Evolutionary conservation across 1,284 basidiomycete genomes (phyloP), one percentile per base, ranked within the genome.

Genomic region (Agroathelia rolfsii): DNA sequence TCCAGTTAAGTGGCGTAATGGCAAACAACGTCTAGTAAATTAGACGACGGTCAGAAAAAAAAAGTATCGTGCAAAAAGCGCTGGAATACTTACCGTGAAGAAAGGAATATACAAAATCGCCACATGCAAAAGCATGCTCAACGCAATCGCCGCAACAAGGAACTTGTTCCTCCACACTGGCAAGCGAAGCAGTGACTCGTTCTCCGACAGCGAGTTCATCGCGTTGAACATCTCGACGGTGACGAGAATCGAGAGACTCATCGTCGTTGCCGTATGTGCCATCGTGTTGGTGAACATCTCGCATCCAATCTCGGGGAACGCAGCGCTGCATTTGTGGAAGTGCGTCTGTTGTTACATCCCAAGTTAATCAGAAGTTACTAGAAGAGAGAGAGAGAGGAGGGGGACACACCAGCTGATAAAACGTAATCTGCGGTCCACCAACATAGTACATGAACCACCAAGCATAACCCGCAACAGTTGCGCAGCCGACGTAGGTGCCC

Each of bases 161-260:
- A 83, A 95, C 35, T 76, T 77, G 55, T 98, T 98, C 55, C 80
- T 82, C 90, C 93, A 95, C 11, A 95, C 59, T 2, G 94, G 92
- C 28, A 97, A 66, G 13, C 72, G 72, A 30, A 98, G 59, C 42
- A 98, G 59, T 42, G 83, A 89, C 63, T 97, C 94, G 55, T 95
- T 95, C 62, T 98, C 95, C n/a, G 86, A 92, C 22, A 98, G 68
- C 34, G 93, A 96, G 59, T 97, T 97, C 77, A 95, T 90, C 13
- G 94, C 94, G 62, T 98, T 98, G 65, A 96, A 92, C 95, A 98
- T 98, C 62, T 98, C 95, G 35, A 98, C 72, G 8, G 79, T 84
- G 32, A 95, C 92, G 34, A 95, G 69, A 47, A 95, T 94, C 15
- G 90, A 94, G 24, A 98, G 65, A 43, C 87, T 92, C 66, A 97